A percentile compares a stretch with the other conserved stretches of the same genome.
Evolutionary conservation across 2,329 filamentous ascomycete genomes (phyloP).

Genomic region (Aspergillus terreus): DNA sequence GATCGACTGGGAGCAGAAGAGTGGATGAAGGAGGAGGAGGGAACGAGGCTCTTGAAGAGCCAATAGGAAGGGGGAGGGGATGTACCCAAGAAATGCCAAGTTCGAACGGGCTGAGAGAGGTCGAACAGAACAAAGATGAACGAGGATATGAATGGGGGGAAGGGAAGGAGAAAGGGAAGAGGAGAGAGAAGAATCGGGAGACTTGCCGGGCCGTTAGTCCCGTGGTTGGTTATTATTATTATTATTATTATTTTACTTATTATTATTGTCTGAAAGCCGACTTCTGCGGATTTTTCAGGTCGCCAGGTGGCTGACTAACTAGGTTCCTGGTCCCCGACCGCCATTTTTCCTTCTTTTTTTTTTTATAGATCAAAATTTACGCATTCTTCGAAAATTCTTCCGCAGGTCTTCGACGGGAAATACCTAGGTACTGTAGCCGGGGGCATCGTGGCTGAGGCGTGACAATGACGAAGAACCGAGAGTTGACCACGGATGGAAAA

Average conservation of each 20-base stretch:
- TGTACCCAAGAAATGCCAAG: slow-evolving; percentile 23
- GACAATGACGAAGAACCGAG: too few species aligned
- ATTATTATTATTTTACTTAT: neutral
- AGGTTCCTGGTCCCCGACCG: too few species aligned
- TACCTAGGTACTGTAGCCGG: too few species aligned
- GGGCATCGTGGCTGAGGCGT: too few species aligned
- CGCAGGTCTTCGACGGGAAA: too few species aligned
- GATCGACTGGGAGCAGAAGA: slow-evolving; percentile 1
- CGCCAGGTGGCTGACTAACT: too few species aligned
- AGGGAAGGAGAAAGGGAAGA: neutral
- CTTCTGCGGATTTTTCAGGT: too few species aligned
- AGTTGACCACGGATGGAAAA: too few species aligned
- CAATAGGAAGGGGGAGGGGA: slow-evolving; percentile 13
- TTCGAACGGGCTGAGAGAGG: slow-evolving; percentile 3
- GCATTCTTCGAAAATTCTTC: too few species aligned
- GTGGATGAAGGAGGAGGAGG: slow-evolving; percentile 3
- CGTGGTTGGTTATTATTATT: neutral
- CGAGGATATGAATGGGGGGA: neutral
- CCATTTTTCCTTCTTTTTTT: too few species aligned
- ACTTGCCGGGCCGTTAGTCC: neutral
- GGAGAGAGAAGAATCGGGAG: neutral
- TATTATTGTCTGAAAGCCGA: neutral
- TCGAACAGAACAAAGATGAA: neutral
- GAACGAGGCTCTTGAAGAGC: slow-evolving; percentile 6
- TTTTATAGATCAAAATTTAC: too few species aligned